A percentile compares a stretch with the other conserved stretches of the same genome.
Conservation (phyloP, 1,139 yeast genomes). For the Taiozyma sp. region DNA sequence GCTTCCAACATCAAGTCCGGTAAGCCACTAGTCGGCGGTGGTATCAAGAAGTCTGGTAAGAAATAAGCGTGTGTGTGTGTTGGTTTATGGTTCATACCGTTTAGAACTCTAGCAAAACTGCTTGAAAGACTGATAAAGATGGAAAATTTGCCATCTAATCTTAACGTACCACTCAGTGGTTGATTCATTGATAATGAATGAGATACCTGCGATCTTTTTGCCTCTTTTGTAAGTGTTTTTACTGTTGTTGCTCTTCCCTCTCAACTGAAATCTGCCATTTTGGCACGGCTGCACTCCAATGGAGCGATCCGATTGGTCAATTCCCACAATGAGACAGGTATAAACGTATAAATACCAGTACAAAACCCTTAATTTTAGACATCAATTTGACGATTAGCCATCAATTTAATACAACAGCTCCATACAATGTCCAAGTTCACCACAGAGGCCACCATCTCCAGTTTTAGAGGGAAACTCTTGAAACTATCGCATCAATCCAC, state of each 20-base stretch:
- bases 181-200: too few relatives aligned
- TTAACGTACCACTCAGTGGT: too few relatives aligned
- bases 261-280: not conserved
- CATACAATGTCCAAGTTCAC: conserved; percentile 40
- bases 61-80: conserved; percentile 29
- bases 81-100: too few relatives aligned
- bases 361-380: not conserved
- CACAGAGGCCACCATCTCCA: conserved; percentile 50
- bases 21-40: conserved; percentile 89
- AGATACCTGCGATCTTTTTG: too few relatives aligned
- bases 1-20: conserved; percentile 84
- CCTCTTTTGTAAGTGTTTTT: not conserved
- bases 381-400: not conserved
- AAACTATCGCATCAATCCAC: conserved; percentile 72
- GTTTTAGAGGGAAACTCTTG: conserved; percentile 70
- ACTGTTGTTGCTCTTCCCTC: too few relatives aligned
- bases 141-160: too few relatives aligned
- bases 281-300: not conserved
- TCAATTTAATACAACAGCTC: not conserved
- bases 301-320: not conserved
- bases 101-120: too few relatives aligned
- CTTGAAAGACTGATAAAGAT: too few relatives aligned
- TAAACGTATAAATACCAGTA: too few relatives aligned
- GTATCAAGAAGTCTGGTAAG: conserved; percentile 86
- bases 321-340: not conserved